Evolutionary conservation across 345 rosid species (phyloP).

Genomic region (Eucalyptus rudis): DNA sequence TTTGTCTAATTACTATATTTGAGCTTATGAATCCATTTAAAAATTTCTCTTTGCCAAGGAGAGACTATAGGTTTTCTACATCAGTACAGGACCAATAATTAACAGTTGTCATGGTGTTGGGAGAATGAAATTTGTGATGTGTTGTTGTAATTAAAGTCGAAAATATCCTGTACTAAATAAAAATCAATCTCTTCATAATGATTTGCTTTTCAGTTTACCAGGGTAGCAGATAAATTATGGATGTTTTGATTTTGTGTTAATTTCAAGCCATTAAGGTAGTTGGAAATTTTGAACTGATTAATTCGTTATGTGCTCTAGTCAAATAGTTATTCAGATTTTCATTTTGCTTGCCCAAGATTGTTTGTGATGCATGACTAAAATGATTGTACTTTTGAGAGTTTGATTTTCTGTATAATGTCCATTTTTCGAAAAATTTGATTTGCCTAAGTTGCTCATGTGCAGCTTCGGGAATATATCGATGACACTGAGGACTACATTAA

Average conservation of each 20-base stretch:
- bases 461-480: slow-evolving; percentile 95
- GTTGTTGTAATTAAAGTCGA: background rate
- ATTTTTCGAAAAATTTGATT: background rate
- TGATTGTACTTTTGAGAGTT: background rate
- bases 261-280: background rate
- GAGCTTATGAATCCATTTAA: background rate
- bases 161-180: background rate
- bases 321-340: background rate
- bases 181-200: background rate
- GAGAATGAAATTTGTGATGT: background rate
- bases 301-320: background rate
- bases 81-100: background rate
- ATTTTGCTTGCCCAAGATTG: background rate
- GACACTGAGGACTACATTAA: slow-evolving; percentile 98
- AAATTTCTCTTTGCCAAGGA: background rate
- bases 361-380: background rate
- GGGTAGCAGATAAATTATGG: background rate
- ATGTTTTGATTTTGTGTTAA: background rate
- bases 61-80: background rate
- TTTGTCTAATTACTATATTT: background rate
- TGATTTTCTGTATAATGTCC: background rate
- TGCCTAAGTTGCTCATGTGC: slow-evolving; percentile 4
- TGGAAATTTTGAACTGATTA: background rate
- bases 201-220: background rate
- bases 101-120: background rate